These are phyloP conservation scores for Aureobasidium subglaciale DNA, from an alignment of 2,329 filamentous ascomycete genomes.

Conservation along the genomic window DNA sequence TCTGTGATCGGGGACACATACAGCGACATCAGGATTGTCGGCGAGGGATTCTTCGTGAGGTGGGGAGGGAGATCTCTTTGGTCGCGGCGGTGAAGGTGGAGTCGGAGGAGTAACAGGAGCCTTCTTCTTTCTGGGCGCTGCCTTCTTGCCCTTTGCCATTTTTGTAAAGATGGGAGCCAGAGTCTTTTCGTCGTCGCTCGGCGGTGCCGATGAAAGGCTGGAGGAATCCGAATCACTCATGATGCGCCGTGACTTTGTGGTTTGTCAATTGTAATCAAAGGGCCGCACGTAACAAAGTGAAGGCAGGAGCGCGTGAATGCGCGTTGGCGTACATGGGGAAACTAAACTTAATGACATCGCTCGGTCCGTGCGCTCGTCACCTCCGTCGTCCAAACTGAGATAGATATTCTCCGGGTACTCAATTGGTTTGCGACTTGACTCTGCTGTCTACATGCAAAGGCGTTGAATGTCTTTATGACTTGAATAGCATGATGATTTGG, in stretches of 20 bases:
- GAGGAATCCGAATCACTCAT: constrained; percentile 53
- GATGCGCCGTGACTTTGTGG: constrained; percentile 19
- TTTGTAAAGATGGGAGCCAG: constrained; percentile 31
- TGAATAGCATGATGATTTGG: too few species aligned
- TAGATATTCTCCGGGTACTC: too few species aligned
- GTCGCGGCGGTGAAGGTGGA: constrained; percentile 29
- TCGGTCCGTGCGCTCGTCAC: neutral
- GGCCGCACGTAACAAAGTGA: neutral
- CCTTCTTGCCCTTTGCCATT: constrained; percentile 20
- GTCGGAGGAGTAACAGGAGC: constrained; percentile 46
- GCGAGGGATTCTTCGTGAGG: constrained; percentile 84
- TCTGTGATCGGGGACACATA: constrained; percentile 47
- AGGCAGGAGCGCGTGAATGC: neutral
- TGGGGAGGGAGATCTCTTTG: constrained; percentile 77
- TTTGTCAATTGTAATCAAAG: neutral
- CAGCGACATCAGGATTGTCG: constrained; percentile 86
- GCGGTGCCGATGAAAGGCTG: constrained; percentile 52
- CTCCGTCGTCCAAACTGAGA: neutral
- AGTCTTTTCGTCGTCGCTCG: constrained; percentile 50
- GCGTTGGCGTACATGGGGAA: neutral
- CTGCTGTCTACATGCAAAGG: too few species aligned
- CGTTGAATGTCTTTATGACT: too few species aligned
- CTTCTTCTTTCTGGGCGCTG: constrained; percentile 26
- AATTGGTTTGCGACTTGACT: too few species aligned
- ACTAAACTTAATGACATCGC: neutral